phyloP scores from a whole-genome alignment of 176 grass and related monocot species.

The Luzula sylvatica region DNA sequence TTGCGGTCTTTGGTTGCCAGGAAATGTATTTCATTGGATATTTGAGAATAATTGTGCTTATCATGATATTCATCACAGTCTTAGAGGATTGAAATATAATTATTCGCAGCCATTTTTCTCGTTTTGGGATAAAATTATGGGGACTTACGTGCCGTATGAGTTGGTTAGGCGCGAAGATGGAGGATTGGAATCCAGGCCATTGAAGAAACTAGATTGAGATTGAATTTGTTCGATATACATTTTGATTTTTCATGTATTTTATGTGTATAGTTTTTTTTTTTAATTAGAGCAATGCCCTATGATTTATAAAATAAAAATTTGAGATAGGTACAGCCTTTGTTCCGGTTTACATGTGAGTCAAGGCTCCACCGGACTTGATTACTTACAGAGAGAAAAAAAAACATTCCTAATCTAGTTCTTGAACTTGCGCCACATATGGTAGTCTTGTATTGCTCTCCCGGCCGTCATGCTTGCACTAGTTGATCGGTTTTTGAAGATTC shows the following conservation, averaged over 20 bases:
- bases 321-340: too few species aligned
- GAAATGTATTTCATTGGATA: neutral
- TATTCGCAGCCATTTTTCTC: constrained; percentile 3
- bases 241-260: too few species aligned
- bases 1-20: constrained; percentile 7
- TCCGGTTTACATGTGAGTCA: too few species aligned
- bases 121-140: constrained; percentile 24
- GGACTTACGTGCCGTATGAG: constrained; percentile 13
- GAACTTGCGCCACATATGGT: too few species aligned
- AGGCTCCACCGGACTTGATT: neutral
- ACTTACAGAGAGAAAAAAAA: neutral
- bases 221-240: too few species aligned
- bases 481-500: too few species aligned
- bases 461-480: too few species aligned
- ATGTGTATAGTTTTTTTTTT: too few species aligned
- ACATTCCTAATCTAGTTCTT: too few species aligned
- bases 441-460: too few species aligned
- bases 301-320: too few species aligned
- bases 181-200: constrained; percentile 3
- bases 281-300: too few species aligned
- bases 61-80: constrained; percentile 15
- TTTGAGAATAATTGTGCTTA: constrained; percentile 7
- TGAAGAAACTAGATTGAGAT: constrained; percentile 12
- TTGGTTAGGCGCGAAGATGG: constrained; percentile 17
- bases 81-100: constrained; percentile 16